These are phyloP conservation scores for Fusarium denticulatum DNA, from an alignment of 2,329 filamentous ascomycete genomes.

Conservation along the genomic window DNA sequence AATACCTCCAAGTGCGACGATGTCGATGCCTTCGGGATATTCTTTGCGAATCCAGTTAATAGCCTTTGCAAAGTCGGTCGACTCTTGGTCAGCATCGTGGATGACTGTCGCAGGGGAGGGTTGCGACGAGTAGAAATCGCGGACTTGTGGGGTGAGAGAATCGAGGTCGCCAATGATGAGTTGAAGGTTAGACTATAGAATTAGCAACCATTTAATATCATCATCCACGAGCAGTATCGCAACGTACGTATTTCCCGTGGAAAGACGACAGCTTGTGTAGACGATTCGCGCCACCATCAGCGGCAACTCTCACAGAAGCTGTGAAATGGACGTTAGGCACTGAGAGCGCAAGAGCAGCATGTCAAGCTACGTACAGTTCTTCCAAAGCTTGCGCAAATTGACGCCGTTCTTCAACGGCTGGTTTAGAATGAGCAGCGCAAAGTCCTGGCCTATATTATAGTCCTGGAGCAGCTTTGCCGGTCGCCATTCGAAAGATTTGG, in stretches of 20 bases:
- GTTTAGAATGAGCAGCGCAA: conserved; percentile 62
- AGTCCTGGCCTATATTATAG: conserved; percentile 47
- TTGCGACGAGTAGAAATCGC: conserved; percentile 71
- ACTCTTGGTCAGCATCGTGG: conserved; percentile 81
- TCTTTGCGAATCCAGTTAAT: conserved; percentile 65
- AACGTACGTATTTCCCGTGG: conserved; percentile 55
- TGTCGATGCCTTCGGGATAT: conserved; percentile 58
- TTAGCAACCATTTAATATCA: neutral
- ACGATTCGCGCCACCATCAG: conserved; percentile 90
- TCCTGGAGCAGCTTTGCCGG: conserved; percentile 51
- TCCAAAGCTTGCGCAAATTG: conserved; percentile 61
- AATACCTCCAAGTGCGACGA: conserved; percentile 86
- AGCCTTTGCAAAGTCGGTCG: conserved; percentile 91
- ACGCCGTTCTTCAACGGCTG: conserved; percentile 59
- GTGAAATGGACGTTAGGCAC: conserved; percentile 29
- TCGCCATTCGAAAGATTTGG: conserved; percentile 51
- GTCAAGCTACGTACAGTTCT: conserved; percentile 53
- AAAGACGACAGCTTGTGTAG: conserved; percentile 63
- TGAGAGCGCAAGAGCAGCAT: neutral
- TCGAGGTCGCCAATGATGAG: conserved; percentile 92
- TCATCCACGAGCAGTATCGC: neutral
- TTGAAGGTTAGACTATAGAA: conserved; percentile 66
- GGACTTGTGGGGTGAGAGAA: conserved; percentile 73
- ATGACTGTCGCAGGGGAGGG: conserved; percentile 66
- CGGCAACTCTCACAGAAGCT: conserved; percentile 79